phyloP scores from a whole-genome alignment of 805 yeast species.

The Candida rishiriensis region DNA sequence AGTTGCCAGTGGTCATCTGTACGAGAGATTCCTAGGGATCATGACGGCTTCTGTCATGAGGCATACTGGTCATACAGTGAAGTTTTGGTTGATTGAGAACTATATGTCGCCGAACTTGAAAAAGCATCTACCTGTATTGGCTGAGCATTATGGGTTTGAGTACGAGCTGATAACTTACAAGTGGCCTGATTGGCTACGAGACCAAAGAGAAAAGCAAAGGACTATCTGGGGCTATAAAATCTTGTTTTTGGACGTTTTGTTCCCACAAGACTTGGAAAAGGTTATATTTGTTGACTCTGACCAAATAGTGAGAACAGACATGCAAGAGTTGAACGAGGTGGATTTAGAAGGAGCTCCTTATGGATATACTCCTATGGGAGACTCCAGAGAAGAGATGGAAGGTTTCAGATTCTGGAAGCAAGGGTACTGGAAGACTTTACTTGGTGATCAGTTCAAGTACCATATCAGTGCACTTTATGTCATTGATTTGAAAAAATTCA shows the following conservation, averaged over 20 bases:
- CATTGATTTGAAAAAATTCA: slow-evolving; percentile 66
- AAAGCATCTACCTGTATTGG: slow-evolving; percentile 52
- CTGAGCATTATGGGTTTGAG: slow-evolving; percentile 55
- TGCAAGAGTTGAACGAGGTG: slow-evolving; percentile 60
- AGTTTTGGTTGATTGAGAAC: slow-evolving; percentile 84
- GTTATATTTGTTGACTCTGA: slow-evolving; percentile 86
- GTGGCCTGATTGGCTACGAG: slow-evolving; percentile 90
- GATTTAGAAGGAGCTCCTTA: slow-evolving; percentile 82
- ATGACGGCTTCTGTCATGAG: slow-evolving; percentile 76
- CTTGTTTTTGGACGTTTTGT: slow-evolving; percentile 77
- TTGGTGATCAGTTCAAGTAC: slow-evolving; percentile 57
- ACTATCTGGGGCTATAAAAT: slow-evolving; percentile 88
- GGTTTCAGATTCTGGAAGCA: slow-evolving; percentile 89
- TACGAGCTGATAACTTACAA: slow-evolving; percentile 78
- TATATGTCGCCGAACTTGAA: slow-evolving; percentile 70
- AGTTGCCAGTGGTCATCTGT: slow-evolving; percentile 76
- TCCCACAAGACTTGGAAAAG: slow-evolving; percentile 71
- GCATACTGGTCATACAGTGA: slow-evolving; percentile 60
- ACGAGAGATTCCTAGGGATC: slow-evolving; percentile 69
- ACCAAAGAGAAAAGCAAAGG: slow-evolving; percentile 73
- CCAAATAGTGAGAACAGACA: slow-evolving; percentile 72
- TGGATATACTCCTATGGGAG: slow-evolving; percentile 86
- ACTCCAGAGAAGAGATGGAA: slow-evolving; percentile 72
- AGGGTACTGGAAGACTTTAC: slow-evolving; percentile 78
- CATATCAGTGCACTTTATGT: slow-evolving; percentile 85